Evolutionary conservation across 306 rosid genomes (phyloP).

Genomic region (Ceratonia siliqua): DNA sequence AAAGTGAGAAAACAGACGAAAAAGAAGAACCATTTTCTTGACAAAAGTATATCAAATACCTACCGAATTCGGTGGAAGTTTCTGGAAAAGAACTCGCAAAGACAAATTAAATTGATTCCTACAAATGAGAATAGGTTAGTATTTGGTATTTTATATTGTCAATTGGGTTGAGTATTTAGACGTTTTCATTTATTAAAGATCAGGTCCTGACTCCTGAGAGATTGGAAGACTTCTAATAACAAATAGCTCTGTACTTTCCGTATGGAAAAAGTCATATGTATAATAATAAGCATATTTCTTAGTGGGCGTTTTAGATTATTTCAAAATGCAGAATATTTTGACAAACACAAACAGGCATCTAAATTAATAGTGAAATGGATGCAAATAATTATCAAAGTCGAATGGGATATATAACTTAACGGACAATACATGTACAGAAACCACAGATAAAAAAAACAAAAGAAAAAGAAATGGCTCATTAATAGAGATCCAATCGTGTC

Average conservation of each 20-base stretch:
- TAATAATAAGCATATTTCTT: too few species aligned
- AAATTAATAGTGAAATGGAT: too few species aligned
- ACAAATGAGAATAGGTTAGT: too few species aligned
- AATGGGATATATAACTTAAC: too few species aligned
- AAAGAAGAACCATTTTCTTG: not conserved
- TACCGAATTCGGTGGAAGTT: not conserved
- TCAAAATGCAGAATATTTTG: not conserved
- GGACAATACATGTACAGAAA: too few species aligned
- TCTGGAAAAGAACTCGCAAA: not conserved
- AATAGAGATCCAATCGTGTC: too few species aligned
- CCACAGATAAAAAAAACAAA: too few species aligned
- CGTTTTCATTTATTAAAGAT: not conserved
- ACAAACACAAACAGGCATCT: not conserved
- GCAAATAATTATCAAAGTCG: too few species aligned
- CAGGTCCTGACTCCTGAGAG: not conserved
- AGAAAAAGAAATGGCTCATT: too few species aligned
- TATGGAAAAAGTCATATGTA: not conserved
- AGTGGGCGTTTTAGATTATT: not conserved
- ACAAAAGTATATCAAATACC: too few species aligned
- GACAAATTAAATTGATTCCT: too few species aligned
- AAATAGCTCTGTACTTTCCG: not conserved
- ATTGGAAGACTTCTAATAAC: not conserved
- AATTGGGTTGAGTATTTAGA: not conserved
- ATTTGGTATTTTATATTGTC: too few species aligned
- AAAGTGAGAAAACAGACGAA: not conserved